phyloP scores from a whole-genome alignment of 2,329 filamentous ascomycete genomes.

The Nannizzia gypsea region DNA sequence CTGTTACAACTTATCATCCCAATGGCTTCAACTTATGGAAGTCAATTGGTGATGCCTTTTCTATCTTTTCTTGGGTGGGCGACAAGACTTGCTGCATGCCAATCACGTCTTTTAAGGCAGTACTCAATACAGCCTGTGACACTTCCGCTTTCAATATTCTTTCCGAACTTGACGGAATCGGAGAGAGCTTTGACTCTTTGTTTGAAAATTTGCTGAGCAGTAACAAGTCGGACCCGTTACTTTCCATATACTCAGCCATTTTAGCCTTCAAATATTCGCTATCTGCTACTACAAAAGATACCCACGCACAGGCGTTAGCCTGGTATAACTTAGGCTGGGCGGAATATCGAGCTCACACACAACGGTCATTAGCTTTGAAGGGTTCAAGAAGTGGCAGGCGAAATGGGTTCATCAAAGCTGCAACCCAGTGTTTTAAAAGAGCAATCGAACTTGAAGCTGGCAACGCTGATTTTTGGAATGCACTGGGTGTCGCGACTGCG shows the following conservation, averaged over 20 bases:
- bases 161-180: conserved; percentile 56
- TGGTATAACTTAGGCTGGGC: conserved; percentile 97
- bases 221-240: conserved; percentile 30
- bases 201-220: conserved; percentile 23
- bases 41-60: conserved; percentile 74
- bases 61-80: conserved; percentile 70
- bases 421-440: conserved; percentile 84
- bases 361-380: conserved; percentile 25
- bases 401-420: conserved; percentile 58
- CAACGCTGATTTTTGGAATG: conserved; percentile 95
- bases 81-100: conserved; percentile 55
- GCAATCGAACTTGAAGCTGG: conserved; percentile 91
- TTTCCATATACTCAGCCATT: conserved; percentile 59
- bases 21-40: conserved; percentile 94
- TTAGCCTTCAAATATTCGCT: conserved; percentile 82
- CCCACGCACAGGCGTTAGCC: conserved; percentile 84
- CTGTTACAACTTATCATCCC: conserved; percentile 48
- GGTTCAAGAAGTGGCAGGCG: conserved; percentile 43
- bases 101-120: conserved; percentile 38
- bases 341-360: conserved; percentile 65
- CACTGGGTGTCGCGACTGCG: conserved; percentile 81
- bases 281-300: conserved; percentile 56
- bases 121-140: conserved; percentile 46
- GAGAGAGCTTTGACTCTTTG: conserved; percentile 29
- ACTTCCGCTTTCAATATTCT: conserved; percentile 49